Evolutionary conservation across 2,329 filamentous ascomycete genomes (phyloP).

Genomic region (Amauroascus niger): DNA sequence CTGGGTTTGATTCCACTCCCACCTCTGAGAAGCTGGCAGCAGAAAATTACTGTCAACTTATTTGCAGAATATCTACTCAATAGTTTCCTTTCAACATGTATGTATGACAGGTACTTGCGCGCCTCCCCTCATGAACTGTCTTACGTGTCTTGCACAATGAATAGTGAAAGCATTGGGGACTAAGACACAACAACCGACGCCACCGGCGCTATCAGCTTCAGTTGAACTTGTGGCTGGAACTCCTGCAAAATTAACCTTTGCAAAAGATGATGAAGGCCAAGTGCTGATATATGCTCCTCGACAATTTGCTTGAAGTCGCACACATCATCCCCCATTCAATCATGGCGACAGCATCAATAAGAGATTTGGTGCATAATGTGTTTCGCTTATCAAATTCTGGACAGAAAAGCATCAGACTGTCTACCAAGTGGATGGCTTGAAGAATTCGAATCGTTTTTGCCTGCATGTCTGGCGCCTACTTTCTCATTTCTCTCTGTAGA

Average conservation of each 20-base stretch:
- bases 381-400: too few relatives aligned
- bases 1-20: too few relatives aligned
- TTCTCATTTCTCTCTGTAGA: too few relatives aligned
- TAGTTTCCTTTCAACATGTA: background rate
- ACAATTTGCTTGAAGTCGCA: slow-evolving; percentile 17
- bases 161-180: slow-evolving; percentile 16
- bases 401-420: too few relatives aligned
- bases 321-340: slow-evolving; percentile 19
- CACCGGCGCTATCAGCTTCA: slow-evolving; percentile 13
- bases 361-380: background rate
- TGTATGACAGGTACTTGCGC: background rate
- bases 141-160: background rate
- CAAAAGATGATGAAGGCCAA: slow-evolving; percentile 17
- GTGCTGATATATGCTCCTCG: slow-evolving; percentile 5
- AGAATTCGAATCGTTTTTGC: too few relatives aligned
- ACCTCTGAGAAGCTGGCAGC: too few relatives aligned
- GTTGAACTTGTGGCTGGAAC: slow-evolving; percentile 14
- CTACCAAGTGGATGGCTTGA: too few relatives aligned
- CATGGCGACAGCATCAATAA: slow-evolving; percentile 6
- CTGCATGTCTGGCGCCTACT: too few relatives aligned
- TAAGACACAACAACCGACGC: slow-evolving; percentile 16
- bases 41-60: too few relatives aligned
- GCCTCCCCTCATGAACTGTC: background rate
- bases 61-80: background rate
- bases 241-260: slow-evolving; percentile 13